Percentiles rank a stretch among this genome's conserved stretches.
These are phyloP conservation scores for Magnaporthiopsis poae DNA, from an alignment of 2,329 filamentous ascomycete species.

Conservation along the genomic window DNA sequence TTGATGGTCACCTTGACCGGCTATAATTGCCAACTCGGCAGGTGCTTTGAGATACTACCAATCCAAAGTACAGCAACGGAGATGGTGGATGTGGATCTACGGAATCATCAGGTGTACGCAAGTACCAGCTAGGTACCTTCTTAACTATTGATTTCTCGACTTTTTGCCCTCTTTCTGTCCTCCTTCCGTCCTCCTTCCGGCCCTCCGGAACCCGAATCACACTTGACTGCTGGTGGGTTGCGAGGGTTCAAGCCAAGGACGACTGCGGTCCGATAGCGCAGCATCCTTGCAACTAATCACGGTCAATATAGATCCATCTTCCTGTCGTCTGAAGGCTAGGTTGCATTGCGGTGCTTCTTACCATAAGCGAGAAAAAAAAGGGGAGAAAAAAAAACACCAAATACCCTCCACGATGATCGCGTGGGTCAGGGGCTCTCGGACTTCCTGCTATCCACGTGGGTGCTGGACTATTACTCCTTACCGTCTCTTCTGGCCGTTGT, in stretches of 20 bases:
- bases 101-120: too few species aligned
- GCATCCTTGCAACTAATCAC: neutral
- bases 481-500: neutral
- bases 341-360: neutral
- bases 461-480: neutral
- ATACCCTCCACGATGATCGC: neutral
- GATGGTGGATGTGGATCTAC: too few species aligned
- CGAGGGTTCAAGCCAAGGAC: neutral
- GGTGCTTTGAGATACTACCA: neutral
- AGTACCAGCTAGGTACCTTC: too few species aligned
- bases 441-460: neutral
- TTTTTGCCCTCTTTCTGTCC: neutral
- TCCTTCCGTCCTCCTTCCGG: too few species aligned
- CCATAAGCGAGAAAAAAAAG: neutral
- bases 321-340: neutral
- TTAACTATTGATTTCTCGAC: neutral
- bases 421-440: neutral
- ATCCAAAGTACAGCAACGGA: neutral
- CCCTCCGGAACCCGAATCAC: neutral
- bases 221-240: neutral
- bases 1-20: neutral
- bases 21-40: neutral
- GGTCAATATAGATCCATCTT: neutral
- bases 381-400: neutral
- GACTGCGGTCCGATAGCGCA: neutral